Evolutionary conservation across 192 early-diverging fungal genomes (phyloP), one percentile per base, ranked within the genome.

Genomic region (Dispira parvispora): DNA sequence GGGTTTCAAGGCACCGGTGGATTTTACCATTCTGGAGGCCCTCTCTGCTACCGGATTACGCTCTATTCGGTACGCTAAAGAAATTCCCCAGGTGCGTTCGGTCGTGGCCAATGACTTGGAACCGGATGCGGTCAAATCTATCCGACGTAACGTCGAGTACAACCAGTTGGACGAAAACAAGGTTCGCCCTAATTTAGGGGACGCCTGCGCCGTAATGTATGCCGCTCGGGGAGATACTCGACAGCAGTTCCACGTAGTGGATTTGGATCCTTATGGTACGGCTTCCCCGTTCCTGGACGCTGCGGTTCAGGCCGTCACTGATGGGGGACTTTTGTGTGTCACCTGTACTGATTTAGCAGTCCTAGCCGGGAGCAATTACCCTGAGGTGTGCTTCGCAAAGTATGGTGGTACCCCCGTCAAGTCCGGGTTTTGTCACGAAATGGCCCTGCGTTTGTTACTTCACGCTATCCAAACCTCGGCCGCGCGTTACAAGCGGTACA

Each of bases 341-440:
- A 99, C 96, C 3, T 99, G 94, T 74, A 99, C 96, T 1, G 96
- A 99, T 81, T 74, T 98, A 73, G 93, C 90, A 9, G 80, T 94
- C 20, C 79, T 99, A 16, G 89, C 93, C 65, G 91, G 93, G 54
- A 85, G 71, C 76, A 99, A 82, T 70, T 80, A 88, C 73, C 88
- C 78, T 57, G 95, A 85, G 73, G 81, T 85, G 62, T 88, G 84
- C 67, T 99, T 80, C 75, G 83, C 82, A n/a, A 96, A 98, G 68
- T 99, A 99, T 66, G 95, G 92, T 11, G 88, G 86, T 55, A 91
- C 88, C 69, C 86, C 90, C 21, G 73, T 94, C 58, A 92, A 88
- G 54, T 77, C 85, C 16, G 86, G 87, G 43, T 96, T 86, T 71
- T 88, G 86, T 65, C 96, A 99, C 64, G 96, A 99, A 75, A 84